phyloP scores from a whole-genome alignment of 202 grass and related monocot species.

The Zizania palustris region DNA sequence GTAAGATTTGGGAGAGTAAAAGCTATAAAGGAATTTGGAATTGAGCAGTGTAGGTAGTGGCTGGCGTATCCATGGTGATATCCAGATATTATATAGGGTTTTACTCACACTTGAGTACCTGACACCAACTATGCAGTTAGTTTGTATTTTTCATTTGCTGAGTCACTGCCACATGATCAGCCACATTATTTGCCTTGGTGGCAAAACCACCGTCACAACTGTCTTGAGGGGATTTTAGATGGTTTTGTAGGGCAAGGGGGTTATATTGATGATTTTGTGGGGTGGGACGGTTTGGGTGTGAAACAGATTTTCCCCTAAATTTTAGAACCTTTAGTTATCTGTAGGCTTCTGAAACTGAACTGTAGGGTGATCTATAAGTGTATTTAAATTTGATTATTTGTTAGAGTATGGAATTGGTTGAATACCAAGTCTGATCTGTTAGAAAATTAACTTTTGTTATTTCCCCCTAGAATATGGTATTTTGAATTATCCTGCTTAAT shows the following conservation, averaged over 20 bases:
- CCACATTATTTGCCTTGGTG: not conserved
- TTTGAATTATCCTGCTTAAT: slow-evolving; percentile 17
- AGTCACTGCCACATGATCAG: not conserved
- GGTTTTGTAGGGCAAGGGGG: not conserved
- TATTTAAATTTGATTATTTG: slow-evolving; percentile 27
- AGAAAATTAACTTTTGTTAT: slow-evolving; percentile 20
- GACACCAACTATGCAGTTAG: not conserved
- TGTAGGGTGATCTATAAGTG: not conserved
- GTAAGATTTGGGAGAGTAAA: not conserved
- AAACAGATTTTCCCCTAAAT: not conserved
- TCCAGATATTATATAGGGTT: not conserved
- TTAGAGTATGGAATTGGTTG: not conserved
- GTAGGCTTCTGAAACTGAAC: not conserved
- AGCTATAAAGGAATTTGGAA: not conserved
- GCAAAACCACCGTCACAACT: not conserved
- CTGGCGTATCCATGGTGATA: not conserved
- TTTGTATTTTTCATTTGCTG: not conserved
- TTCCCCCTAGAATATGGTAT: slow-evolving; percentile 4
- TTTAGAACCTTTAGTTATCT: slow-evolving; percentile 6
- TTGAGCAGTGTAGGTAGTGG: not conserved
- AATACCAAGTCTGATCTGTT: slow-evolving; percentile 1
- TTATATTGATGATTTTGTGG: not conserved
- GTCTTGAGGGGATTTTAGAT: not conserved
- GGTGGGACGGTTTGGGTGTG: not conserved
- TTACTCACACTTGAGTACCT: not conserved